Evolutionary conservation across 2,329 filamentous ascomycete genomes (phyloP).

Genomic region (Epichloe bromicola): DNA sequence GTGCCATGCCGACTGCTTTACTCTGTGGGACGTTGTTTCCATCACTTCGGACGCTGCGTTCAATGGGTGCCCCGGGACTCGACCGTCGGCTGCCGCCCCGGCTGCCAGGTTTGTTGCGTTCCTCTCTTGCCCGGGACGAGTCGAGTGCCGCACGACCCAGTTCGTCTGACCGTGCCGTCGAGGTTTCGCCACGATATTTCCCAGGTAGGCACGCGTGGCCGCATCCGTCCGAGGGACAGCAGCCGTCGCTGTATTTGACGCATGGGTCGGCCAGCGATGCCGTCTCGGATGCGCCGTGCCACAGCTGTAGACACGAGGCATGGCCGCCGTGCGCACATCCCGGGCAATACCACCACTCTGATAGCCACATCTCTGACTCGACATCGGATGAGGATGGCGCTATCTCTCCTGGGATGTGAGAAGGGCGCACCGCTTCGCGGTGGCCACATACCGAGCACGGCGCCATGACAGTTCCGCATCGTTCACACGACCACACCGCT

Average conservation of each 20-base stretch:
- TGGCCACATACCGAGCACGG: conserved; percentile 48
- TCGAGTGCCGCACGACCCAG: conserved; percentile 35
- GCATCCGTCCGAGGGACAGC: conserved; percentile 52
- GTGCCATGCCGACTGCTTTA: conserved; percentile 45
- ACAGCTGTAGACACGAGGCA: conserved; percentile 43
- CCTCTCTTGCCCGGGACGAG: conserved; percentile 16
- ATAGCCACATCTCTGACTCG: conserved; percentile 14
- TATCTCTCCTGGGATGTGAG: conserved; percentile 21
- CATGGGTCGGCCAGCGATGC: conserved; percentile 10
- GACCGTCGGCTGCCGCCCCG: conserved; percentile 9
- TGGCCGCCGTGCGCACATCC: conserved; percentile 52
- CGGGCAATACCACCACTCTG: conserved; percentile 50
- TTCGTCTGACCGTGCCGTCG: conserved; percentile 35
- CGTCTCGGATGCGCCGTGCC: conserved; percentile 33
- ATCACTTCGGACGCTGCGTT: conserved; percentile 27
- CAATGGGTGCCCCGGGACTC: conserved; percentile 13
- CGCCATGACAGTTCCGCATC: conserved; percentile 38
- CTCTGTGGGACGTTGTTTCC: conserved; percentile 43
- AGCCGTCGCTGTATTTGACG: conserved; percentile 36
- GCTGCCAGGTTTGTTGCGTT: conserved; percentile 11
- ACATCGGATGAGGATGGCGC: conserved; percentile 13
- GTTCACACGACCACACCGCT: conserved; percentile 45
- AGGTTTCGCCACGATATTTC: conserved; percentile 36
- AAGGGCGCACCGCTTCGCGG: conserved; percentile 30
- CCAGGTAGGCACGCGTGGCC: conserved; percentile 50